Evolutionary conservation across 2,329 filamentous ascomycete genomes (phyloP), one percentile per base, ranked within the genome.

Genomic region (Scytalidium sp.): DNA sequence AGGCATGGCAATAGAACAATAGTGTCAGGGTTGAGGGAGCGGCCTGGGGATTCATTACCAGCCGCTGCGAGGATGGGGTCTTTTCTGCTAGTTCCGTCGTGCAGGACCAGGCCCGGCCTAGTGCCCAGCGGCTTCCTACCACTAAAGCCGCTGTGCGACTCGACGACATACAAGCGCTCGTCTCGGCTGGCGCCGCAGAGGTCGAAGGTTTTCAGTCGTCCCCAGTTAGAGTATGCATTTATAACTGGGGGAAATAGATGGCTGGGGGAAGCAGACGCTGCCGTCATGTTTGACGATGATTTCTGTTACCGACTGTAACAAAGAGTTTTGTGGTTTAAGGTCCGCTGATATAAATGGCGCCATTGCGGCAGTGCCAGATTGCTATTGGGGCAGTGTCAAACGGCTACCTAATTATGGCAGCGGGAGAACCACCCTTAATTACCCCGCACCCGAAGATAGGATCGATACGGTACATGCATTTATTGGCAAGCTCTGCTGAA

Each of bases 181-280:
- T 51, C 46, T 23, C 52, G 44, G 2, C 25, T 42, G 21, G 3
- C 19, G 13, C 48, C 48, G 20, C 54, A 52, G 15, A 58, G 45
- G 20, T 55, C 42, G 23, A 56, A 55, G 10, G 32, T 40, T 10
- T 45, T 52, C 6, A 45, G 41, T 11, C 50, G 50, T n/a, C 27
- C 52, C 51, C 50, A 53, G 15, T 59, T 47, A 46, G 52, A 55
- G 19, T 54, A 52, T 13, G 53, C 47, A 25, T 54, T 50, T 45
- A 59, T 49, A 19, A 52, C 29, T 1, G 42, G 22, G 52, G 58
- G 48, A 60, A 49, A 2, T 69, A 69, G 10, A 21, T 25, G 2
- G 25, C 22, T 32, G 23, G 44, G 44, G 36, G 44, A 46, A 40
- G 25, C 7, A 29, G 25, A 29, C 25, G 25, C 13, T 29, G 25